Conservation (phyloP, 805 yeast species). For the Naumovozyma dairenensis region DNA sequence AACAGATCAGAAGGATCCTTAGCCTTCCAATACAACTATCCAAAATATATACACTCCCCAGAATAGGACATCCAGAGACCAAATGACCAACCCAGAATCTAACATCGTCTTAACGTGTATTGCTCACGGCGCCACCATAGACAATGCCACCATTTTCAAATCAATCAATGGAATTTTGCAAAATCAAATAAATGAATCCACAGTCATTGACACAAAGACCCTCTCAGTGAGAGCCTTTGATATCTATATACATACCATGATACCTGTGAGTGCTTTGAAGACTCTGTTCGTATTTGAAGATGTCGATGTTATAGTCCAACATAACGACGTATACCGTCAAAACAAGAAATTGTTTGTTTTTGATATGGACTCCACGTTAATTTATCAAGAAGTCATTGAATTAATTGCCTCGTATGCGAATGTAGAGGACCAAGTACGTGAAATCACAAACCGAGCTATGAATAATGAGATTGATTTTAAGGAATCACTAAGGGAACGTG, state of each 20-base stretch:
- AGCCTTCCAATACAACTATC: too few species aligned
- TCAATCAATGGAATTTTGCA: too few species aligned
- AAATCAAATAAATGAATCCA: conserved; percentile 1
- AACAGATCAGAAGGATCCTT: too few species aligned
- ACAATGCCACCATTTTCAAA: too few species aligned
- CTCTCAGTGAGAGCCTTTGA: conserved; percentile 15
- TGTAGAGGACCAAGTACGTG: conserved; percentile 79
- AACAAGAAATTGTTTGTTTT: conserved; percentile 59
- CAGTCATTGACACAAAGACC: conserved; percentile 3
- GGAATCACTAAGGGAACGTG: conserved; percentile 69
- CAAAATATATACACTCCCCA: too few species aligned
- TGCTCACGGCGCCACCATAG: too few species aligned
- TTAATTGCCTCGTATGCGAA: conserved; percentile 89
- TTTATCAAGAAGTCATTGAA: conserved; percentile 94
- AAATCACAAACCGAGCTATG: conserved; percentile 90
- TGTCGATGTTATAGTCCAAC: conserved; percentile 19
- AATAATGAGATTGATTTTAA: conserved; percentile 91
- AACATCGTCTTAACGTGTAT: too few species aligned
- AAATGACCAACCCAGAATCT: too few species aligned
- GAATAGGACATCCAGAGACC: too few species aligned
- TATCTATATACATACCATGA: conserved; percentile 4
- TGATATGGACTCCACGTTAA: conserved; percentile 96
- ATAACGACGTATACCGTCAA: conserved; percentile 14
- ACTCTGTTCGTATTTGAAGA: conserved; percentile 4
- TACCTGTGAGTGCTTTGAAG: neutral